phyloP scores from a whole-genome alignment of 2,329 filamentous ascomycete species.

The Diplodia seriata region DNA sequence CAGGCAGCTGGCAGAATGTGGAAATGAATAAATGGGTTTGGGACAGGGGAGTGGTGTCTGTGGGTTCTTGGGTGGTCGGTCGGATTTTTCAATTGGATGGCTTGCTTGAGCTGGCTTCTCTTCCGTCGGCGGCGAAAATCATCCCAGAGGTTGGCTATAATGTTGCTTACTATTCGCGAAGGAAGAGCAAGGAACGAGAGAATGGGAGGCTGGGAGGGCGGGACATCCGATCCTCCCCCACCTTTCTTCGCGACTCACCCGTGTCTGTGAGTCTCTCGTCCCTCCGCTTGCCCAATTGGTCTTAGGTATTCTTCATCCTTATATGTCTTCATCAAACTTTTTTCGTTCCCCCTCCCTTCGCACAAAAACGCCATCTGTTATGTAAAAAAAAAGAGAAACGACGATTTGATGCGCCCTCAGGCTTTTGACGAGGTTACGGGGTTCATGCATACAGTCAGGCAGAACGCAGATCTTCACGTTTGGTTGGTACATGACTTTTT shows the following conservation, averaged over 20 bases:
- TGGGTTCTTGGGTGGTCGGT: slow-evolving; percentile 7
- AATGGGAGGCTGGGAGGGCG: neutral
- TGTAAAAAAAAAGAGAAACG: slow-evolving; percentile 26
- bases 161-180: neutral
- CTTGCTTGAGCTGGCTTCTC: neutral
- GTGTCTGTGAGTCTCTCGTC: slow-evolving; percentile 1
- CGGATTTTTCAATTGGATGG: slow-evolving; percentile 17
- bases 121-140: neutral
- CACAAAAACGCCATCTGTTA: slow-evolving; percentile 7
- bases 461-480: neutral
- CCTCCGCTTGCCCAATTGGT: slow-evolving; percentile 9
- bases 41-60: slow-evolving; percentile 5
- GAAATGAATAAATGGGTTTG: slow-evolving; percentile 14
- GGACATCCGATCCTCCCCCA: neutral
- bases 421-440: slow-evolving; percentile 2
- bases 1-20: slow-evolving; percentile 4
- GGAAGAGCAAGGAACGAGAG: slow-evolving; percentile 3
- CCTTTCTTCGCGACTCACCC: neutral
- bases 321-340: slow-evolving; percentile 12
- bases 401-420: slow-evolving; percentile 12
- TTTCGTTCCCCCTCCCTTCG: neutral
- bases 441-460: slow-evolving; percentile 7
- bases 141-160: slow-evolving; percentile 2
- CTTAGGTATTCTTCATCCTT: slow-evolving; percentile 21
- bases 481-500: neutral